Base-by-base conservation (phyloP, 495 filamentous ascomycete species). In the Trichoderma gamsii region DNA sequence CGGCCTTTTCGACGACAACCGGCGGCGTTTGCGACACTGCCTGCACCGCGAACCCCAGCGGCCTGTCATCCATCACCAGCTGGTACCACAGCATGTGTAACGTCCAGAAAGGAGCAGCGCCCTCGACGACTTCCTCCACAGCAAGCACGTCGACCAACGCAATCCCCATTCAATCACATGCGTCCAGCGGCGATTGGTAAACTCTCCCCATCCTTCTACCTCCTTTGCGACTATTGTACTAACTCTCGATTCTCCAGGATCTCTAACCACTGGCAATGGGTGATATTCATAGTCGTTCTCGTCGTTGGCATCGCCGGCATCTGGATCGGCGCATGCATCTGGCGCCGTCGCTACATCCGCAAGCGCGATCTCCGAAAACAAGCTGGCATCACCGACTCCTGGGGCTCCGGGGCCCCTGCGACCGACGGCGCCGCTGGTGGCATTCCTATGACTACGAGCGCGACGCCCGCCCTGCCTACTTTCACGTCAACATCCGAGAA, bases 251-350 rank as follows among this genome's bases (percentile, higher is more conserved):
- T 23, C 25, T 46, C 3, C 70, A 86, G 84, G 84, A 68, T 85
- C 41, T 76, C 76, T 3, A 77, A 67, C 3, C 84, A 86, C 72
- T 83, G 78, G 71, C 77, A 82, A 76, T 86, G 82, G 82, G 81
- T 86, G n/a, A 79, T 85, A 66, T 83, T 85, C 74, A 76, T 85
- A 41, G 78, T 85, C 64, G 74, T 85, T 66, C 74, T 86, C 59
- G 76, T 84, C 16, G 77, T 86, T 35, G 81, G 75, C 64, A 81
- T 86, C 38, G 72, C 76, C 25, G 83, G 77, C 56, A 82, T 82
- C 67, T 86, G 84, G 84, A 72, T 82, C 11, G 82, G 79, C 27
- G 84, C 84, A 51, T 83, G 81, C 71, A 71, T 84, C 69, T 82
- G 83, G 78, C 77, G 83, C 56, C 76, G 78, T 66, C 76, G 80